Evolutionary conservation across 1,139 yeast genomes (phyloP).

Genomic region (Saccharomyces hybrid): DNA sequence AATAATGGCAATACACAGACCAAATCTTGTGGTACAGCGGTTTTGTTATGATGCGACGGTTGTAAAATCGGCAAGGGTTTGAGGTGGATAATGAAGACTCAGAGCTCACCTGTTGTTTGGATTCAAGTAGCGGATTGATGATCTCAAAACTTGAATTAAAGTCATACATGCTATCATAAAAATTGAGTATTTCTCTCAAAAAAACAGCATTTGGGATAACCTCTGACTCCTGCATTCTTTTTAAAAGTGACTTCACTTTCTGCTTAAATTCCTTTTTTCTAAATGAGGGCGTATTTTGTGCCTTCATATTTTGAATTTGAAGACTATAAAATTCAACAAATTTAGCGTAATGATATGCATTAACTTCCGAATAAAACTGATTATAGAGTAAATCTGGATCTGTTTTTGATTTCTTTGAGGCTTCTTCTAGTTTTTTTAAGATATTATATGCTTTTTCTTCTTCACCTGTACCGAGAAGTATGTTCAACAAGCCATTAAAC

Average conservation of each 20-base stretch:
- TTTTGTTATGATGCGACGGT: constrained; percentile 15
- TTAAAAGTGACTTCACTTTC: constrained; percentile 9
- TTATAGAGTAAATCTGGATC: not conserved
- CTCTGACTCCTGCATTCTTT: constrained; percentile 10
- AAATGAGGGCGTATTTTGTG: not conserved
- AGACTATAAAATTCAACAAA: constrained; percentile 20
- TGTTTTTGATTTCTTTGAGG: not conserved
- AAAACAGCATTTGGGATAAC: constrained; percentile 16
- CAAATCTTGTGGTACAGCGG: constrained; percentile 25
- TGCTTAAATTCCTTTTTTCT: not conserved
- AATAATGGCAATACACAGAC: constrained; percentile 20
- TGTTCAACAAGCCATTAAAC: constrained; percentile 7
- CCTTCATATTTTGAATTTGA: constrained; percentile 4
- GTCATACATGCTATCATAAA: constrained; percentile 15
- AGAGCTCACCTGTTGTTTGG: constrained; percentile 2
- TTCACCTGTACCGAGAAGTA: constrained; percentile 7
- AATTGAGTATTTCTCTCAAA: constrained; percentile 16
- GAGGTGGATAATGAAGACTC: not conserved
- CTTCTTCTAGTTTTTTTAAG: constrained; percentile 14
- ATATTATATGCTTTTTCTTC: constrained; percentile 16
- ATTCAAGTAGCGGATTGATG: constrained; percentile 15
- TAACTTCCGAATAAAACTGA: constrained; percentile 11
- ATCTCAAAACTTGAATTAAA: constrained; percentile 17
- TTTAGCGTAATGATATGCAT: constrained; percentile 26
- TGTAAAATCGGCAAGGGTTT: constrained; percentile 8